Evolutionary conservation across 2,329 filamentous ascomycete species (phyloP).

Genomic region (Stagonosporopsis tanaceti): DNA sequence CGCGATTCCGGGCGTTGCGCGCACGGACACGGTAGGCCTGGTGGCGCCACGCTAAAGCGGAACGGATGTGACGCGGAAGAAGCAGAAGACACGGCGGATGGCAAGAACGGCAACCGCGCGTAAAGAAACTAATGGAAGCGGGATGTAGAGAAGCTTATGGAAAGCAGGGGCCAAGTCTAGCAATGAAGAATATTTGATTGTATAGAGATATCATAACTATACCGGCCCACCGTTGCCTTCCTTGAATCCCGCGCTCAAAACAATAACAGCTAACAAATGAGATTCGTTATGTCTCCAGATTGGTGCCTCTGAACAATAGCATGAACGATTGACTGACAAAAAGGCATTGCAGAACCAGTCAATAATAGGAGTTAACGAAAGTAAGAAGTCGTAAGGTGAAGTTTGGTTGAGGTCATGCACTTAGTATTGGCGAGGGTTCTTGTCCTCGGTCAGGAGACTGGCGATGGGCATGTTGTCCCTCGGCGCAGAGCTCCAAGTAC

Average conservation of each 20-base stretch:
- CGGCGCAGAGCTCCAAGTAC: conserved; percentile 48
- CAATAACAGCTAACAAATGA: conserved; percentile 7
- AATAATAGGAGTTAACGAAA: conserved; percentile 23
- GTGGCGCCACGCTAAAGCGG: neutral
- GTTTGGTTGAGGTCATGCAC: neutral
- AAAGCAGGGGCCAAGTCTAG: no score
- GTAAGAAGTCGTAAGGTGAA: conserved; percentile 22
- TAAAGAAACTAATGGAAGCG: no score
- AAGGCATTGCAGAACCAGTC: neutral
- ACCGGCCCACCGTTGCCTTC: neutral
- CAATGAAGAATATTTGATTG: neutral
- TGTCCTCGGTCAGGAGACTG: conserved; percentile 50
- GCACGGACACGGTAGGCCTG: no score
- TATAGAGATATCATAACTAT: conserved; percentile 4
- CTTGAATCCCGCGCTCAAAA: neutral
- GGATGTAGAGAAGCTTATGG: no score
- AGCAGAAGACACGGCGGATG: neutral
- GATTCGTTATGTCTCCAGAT: conserved; percentile 9
- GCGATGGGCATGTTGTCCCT: conserved; percentile 51
- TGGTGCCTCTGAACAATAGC: neutral
- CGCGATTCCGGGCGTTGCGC: no score
- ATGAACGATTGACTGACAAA: neutral
- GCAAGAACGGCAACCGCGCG: neutral
- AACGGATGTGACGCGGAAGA: neutral
- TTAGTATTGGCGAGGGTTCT: conserved; percentile 34